Evolutionary conservation across 2,329 filamentous ascomycete species (phyloP).

Genomic region (Parascedosporium putredinis): DNA sequence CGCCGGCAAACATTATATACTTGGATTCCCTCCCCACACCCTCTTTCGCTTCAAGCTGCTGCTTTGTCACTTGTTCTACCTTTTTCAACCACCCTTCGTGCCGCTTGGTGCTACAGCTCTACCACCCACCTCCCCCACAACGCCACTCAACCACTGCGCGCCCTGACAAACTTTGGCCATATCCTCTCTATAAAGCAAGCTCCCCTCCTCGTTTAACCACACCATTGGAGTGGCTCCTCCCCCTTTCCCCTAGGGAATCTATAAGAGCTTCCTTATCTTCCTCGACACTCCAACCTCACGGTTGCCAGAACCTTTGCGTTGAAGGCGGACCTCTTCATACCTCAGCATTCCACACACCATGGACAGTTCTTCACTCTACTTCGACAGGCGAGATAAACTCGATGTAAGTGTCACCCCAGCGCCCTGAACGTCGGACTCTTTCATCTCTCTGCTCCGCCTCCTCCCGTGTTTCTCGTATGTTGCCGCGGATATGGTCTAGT

Average conservation of each 20-base stretch:
- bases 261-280: conserved; percentile 1
- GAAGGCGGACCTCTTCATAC: background rate
- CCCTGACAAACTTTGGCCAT: background rate
- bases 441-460: background rate
- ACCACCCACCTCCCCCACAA: background rate
- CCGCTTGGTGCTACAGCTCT: background rate
- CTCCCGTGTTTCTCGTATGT: too few species aligned
- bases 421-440: background rate
- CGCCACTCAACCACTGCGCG: background rate
- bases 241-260: background rate
- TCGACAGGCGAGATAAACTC: conserved; percentile 7
- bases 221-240: background rate
- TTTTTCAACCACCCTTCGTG: background rate
- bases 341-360: background rate
- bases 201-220: background rate
- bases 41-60: background rate
- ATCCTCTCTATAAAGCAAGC: conserved; percentile 3
- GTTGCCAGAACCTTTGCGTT: background rate
- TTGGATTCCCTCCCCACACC: background rate
- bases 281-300: background rate
- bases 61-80: background rate
- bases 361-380: conserved; percentile 4
- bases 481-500: too few species aligned
- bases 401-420: background rate
- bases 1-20: background rate